Evolutionary conservation across 1,284 basidiomycete genomes (phyloP).

Genomic region (Rhodotorula sp.): DNA sequence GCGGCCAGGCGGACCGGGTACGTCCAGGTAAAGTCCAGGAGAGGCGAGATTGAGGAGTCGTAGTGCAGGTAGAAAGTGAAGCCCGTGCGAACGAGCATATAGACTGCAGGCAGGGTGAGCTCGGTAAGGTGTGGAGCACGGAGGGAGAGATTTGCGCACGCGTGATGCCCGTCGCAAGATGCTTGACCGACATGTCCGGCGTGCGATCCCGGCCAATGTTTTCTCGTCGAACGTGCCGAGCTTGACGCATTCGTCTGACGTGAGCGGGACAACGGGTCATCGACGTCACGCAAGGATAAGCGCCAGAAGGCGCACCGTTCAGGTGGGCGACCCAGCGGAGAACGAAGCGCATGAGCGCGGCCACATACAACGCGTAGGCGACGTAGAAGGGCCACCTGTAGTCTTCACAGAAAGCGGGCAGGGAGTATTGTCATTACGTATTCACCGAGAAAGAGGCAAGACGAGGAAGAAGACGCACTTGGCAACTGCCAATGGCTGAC

Average conservation of each 20-base stretch:
- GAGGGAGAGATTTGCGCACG: background rate
- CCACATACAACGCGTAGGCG: constrained; percentile 27
- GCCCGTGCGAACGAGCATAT: constrained; percentile 29
- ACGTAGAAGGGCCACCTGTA: constrained; percentile 26
- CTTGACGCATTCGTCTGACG: constrained; percentile 9
- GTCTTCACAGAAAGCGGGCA: background rate
- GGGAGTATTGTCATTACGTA: background rate
- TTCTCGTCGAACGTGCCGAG: constrained; percentile 35
- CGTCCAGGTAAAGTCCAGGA: constrained; percentile 8
- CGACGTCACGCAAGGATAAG: too few species aligned
- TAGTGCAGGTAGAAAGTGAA: constrained; percentile 23
- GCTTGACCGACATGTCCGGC: constrained; percentile 21
- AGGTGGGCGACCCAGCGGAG: constrained; percentile 2
- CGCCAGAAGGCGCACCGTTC: constrained; percentile 2
- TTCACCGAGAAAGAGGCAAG: background rate
- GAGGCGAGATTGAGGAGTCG: constrained; percentile 11
- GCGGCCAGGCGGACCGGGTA: constrained; percentile 23
- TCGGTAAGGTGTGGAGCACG: too few species aligned
- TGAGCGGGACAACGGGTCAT: background rate
- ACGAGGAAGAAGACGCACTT: constrained; percentile 1
- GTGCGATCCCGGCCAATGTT: constrained; percentile 29
- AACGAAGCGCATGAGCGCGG: constrained; percentile 17
- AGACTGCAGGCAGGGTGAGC: constrained; percentile 8
- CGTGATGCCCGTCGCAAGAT: constrained; percentile 19
- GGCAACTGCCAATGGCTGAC: constrained; percentile 11